Conservation (phyloP, 352 stramenopile species). For the Lagenidium sp. region DNA sequence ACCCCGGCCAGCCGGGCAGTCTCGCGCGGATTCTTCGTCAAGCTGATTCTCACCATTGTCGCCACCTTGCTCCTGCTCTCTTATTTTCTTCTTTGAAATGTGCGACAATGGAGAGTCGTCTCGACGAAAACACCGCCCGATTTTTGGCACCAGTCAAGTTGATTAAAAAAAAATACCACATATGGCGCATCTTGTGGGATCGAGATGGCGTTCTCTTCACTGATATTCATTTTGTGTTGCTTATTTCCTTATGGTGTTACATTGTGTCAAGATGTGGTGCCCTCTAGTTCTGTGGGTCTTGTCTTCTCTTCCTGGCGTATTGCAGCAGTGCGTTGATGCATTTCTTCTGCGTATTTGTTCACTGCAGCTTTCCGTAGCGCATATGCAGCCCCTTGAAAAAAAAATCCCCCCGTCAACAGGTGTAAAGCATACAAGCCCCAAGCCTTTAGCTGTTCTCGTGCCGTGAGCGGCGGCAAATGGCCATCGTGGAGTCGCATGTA, state of each 20-base stretch:
- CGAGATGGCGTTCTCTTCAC: too few relatives aligned
- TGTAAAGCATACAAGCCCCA: conserved; percentile 6
- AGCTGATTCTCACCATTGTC: conserved; percentile 49
- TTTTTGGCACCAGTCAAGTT: too few relatives aligned
- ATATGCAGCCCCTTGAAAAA: conserved; percentile 19
- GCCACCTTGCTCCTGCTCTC: conserved; percentile 41
- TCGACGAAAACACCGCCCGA: too few relatives aligned
- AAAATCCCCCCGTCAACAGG: conserved; percentile 5
- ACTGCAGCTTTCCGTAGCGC: conserved; percentile 23
- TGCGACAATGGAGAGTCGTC: too few relatives aligned
- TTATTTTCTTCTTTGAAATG: too few relatives aligned
- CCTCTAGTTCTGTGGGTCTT: too few relatives aligned
- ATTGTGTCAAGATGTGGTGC: too few relatives aligned
- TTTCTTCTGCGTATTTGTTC: conserved; percentile 34
- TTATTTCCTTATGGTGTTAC: too few relatives aligned
- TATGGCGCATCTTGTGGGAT: too few relatives aligned
- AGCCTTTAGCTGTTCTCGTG: conserved; percentile 19
- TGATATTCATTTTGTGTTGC: too few relatives aligned
- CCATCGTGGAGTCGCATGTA: conserved; percentile 54
- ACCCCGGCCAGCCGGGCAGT: conserved; percentile 27
- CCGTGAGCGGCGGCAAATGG: conserved; percentile 30
- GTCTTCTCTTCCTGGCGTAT: too few relatives aligned
- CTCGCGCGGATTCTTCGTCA: conserved; percentile 62
- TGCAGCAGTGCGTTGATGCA: conserved; percentile 14
- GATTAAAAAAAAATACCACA: too few relatives aligned